phyloP scores from a whole-genome alignment of 2,329 filamentous ascomycete species.

The Fusarium papillatum region DNA sequence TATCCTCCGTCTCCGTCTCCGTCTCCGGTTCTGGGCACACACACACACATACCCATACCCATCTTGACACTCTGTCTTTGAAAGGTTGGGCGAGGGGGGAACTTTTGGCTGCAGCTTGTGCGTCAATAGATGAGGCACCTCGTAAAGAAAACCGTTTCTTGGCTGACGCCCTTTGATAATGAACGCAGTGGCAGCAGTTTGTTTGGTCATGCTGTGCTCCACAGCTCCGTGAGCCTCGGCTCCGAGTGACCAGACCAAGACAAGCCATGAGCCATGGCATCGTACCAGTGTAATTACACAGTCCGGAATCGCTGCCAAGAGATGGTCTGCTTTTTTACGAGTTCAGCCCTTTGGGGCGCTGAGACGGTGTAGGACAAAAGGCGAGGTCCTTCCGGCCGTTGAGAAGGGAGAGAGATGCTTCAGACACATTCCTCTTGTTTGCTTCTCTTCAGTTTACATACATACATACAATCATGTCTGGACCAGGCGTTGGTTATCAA shows the following conservation, averaged over 20 bases:
- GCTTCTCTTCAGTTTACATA: neutral
- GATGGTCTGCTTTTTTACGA: conserved; percentile 1
- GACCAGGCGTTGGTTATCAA: conserved; percentile 79
- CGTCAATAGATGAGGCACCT: neutral
- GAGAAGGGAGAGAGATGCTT: neutral
- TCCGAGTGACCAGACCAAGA: neutral
- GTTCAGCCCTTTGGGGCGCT: neutral
- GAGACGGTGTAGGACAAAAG: neutral
- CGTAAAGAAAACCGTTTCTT: neutral
- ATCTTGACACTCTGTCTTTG: conserved; percentile 1
- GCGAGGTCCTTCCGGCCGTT: neutral
- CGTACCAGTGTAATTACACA: conserved; percentile 1
- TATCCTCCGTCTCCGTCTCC: neutral
- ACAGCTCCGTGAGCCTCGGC: conserved; percentile 3
- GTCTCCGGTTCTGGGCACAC: neutral
- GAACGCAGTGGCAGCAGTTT: neutral
- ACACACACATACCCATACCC: neutral
- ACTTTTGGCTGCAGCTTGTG: neutral
- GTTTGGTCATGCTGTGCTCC: neutral
- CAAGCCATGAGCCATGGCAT: neutral
- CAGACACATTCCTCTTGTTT: neutral
- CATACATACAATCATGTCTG: conserved; percentile 49
- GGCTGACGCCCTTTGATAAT: neutral
- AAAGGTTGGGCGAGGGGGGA: neutral
- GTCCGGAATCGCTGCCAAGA: neutral